These are phyloP conservation scores for Manihot esculenta DNA, from an alignment of 441 rosid species.

Conservation along the genomic window DNA sequence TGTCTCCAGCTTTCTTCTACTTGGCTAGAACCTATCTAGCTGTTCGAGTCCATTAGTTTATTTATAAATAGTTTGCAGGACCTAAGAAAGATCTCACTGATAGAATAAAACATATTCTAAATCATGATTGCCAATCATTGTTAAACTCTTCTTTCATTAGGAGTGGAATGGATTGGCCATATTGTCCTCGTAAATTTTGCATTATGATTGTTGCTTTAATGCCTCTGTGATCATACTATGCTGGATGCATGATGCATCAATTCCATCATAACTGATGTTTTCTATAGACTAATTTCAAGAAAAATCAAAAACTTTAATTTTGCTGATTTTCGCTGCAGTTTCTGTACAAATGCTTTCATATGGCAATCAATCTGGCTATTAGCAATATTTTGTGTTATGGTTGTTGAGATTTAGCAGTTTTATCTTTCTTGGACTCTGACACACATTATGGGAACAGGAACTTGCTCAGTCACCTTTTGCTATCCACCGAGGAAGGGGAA, in stretches of 20 bases:
- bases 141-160: background rate
- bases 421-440: conserved; percentile 17
- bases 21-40: background rate
- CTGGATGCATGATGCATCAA: background rate
- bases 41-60: background rate
- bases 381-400: background rate
- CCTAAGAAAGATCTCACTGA: background rate
- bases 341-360: conserved; percentile 1
- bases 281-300: background rate
- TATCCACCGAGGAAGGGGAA: conserved; percentile 58
- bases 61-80: background rate
- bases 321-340: background rate
- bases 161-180: background rate
- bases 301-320: background rate
- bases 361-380: background rate
- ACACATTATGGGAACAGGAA: conserved; percentile 55
- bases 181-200: background rate
- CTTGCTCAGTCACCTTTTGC: conserved; percentile 79
- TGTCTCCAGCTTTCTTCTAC: background rate
- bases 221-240: background rate
- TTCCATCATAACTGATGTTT: background rate
- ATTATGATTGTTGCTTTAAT: background rate
- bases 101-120: background rate
- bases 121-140: background rate
- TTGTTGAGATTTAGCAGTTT: conserved; percentile 3